Base-by-base conservation (phyloP, 768 basidiomycete species). In the Termitomyces sp. region DNA sequence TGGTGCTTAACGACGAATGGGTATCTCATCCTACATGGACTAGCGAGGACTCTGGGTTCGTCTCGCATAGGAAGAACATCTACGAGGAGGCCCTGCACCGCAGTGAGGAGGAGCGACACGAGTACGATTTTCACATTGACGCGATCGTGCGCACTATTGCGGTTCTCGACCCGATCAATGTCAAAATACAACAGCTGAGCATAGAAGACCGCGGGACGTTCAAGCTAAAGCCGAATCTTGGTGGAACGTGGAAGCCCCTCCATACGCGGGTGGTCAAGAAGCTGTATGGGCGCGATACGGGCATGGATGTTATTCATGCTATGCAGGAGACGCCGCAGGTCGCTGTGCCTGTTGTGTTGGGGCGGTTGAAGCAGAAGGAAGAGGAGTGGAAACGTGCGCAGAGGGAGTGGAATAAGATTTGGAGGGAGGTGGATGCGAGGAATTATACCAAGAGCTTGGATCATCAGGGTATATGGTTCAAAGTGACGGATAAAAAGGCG, bases 321-420 rank as follows among this genome's bases (percentile, higher is more conserved):
- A 86, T 99, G 81, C 93, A 98, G 69, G 95, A 98, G n/a, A 80
- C 85, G 6, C 96, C 97, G 0, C 83, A 84, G 14, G 72, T 87
- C 15, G 90, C 96, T 9, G 86, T 98, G 19, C 95, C 97, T 0
- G 84, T 98, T 51, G 92, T 99, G 1, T 78, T 99, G 8, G 74
- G 80, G 45, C 83, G 97, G 6, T 73, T 99, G 56, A 97, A 97
- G 73, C 87, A 89, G 70, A 98, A 98, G 72, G 96, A 98, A 66
- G 93, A 93, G 58, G 96, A 98, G 67, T 99, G 97, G 97, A 97
- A 94, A 71, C 81, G 93, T 21, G 96, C 93, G 17, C 93, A 97
- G 68, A 72, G 93, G 51, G 97, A 97, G 71, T 99, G 97, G 97
- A 98, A 98, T 73, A 91, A 96, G 68, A 90, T 98, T 50, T 99